These are phyloP conservation scores for Candolleomyces aberdarensis DNA, from an alignment of 768 basidiomycete genomes.

Conservation along the genomic window DNA sequence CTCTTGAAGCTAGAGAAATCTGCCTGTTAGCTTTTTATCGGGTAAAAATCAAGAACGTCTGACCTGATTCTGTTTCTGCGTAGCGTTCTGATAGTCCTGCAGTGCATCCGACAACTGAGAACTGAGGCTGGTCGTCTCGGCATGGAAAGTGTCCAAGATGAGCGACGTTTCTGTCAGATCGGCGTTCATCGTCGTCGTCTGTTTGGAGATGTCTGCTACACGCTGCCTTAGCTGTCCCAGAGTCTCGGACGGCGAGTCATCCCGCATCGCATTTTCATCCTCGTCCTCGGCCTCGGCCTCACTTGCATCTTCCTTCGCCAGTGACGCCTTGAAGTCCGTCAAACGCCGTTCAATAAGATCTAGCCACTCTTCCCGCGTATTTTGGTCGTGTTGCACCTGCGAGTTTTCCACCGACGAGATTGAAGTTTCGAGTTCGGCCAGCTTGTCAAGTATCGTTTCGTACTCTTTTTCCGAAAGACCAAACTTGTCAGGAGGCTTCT, in stretches of 20 bases:
- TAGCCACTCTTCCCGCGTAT: neutral
- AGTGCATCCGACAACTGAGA: slow-evolving; percentile 1
- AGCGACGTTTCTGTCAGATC: neutral
- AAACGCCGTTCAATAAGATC: neutral
- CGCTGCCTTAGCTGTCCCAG: neutral
- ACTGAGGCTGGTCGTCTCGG: slow-evolving; percentile 8
- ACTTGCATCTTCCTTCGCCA: no score
- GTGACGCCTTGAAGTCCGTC: neutral
- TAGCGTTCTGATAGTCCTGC: neutral
- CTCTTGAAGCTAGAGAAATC: neutral
- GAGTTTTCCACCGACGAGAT: neutral
- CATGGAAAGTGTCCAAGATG: slow-evolving; percentile 1
- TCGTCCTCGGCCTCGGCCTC: neutral
- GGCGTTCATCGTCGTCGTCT: neutral
- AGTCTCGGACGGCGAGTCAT: neutral
- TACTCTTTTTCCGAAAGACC: neutral
- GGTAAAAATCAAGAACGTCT: neutral
- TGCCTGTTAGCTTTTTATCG: no score
- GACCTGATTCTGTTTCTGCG: neutral
- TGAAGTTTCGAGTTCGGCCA: neutral
- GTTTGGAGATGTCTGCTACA: neutral
- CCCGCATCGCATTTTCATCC: neutral
- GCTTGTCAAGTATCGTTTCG: neutral
- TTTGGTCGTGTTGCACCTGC: neutral
- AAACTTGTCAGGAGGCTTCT: neutral